Evolutionary conservation across 2,329 filamentous ascomycete genomes (phyloP).

Genomic region (Lasiodiplodia sp.): DNA sequence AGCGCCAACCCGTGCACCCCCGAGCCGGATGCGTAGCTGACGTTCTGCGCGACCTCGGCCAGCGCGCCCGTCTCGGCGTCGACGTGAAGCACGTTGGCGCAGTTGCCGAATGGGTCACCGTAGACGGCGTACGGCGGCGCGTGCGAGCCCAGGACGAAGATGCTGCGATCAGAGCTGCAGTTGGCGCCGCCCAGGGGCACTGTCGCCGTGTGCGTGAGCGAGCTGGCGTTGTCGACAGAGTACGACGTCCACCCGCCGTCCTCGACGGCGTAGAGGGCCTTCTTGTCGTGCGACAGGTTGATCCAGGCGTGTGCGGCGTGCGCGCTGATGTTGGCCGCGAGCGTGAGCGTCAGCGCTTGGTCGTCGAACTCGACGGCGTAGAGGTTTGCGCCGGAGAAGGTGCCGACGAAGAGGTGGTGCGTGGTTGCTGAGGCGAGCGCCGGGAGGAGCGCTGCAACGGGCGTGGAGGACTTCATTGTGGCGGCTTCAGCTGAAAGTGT

Average conservation of each 20-base stretch:
- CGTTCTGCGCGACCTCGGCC: constrained; percentile 8
- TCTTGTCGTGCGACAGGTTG: constrained; percentile 27
- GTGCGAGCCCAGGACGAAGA: background rate
- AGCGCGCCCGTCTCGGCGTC: constrained; percentile 9
- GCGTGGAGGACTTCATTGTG: background rate
- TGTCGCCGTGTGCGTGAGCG: constrained; percentile 8
- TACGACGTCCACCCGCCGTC: constrained; percentile 27
- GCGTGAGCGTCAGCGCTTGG: constrained; percentile 8
- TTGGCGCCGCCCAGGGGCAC: background rate
- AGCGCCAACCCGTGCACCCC: constrained; percentile 41
- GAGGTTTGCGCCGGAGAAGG: constrained; percentile 16
- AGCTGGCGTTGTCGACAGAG: constrained; percentile 13
- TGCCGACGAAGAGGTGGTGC: constrained; percentile 31
- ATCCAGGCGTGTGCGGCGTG: constrained; percentile 27
- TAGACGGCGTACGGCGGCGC: constrained; percentile 23
- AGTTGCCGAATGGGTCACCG: constrained; percentile 26
- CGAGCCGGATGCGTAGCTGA: constrained; percentile 10
- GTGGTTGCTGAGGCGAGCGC: constrained; percentile 12
- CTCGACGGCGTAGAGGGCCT: constrained; percentile 24
- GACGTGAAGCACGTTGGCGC: constrained; percentile 25
- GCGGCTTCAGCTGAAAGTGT: background rate
- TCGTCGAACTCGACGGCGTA: constrained; percentile 31
- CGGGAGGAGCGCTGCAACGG: background rate
- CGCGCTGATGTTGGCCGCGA: constrained; percentile 30
- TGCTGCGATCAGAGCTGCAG: constrained; percentile 20